phyloP scores from a whole-genome alignment of 345 rosid genomes.

The Sapria himalayana region DNA sequence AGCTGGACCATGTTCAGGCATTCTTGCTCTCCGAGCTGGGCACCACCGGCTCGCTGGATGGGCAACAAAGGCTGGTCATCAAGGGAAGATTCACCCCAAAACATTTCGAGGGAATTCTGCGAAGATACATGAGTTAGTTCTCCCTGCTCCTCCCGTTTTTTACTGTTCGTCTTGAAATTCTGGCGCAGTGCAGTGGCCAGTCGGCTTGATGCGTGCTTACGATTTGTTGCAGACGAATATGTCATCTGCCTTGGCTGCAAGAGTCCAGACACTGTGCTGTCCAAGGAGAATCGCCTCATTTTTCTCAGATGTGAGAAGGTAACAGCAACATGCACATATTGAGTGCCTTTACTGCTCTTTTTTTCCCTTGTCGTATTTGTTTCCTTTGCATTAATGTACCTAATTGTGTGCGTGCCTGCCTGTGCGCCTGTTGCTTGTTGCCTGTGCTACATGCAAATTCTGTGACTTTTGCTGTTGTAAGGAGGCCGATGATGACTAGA shows the following conservation, averaged over 20 bases:
- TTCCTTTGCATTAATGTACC: too few species aligned
- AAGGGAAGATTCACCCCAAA: slow-evolving; percentile 22
- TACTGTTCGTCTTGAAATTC: too few species aligned
- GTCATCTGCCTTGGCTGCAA: slow-evolving; percentile 26
- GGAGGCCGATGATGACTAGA: too few species aligned
- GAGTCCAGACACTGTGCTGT: slow-evolving; percentile 28
- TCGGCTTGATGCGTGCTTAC: background rate
- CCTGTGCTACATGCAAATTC: too few species aligned
- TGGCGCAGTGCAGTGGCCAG: too few species aligned
- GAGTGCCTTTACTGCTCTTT: too few species aligned
- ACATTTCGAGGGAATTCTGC: slow-evolving; percentile 22
- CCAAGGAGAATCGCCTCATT: slow-evolving; percentile 17
- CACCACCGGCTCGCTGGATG: slow-evolving; percentile 23
- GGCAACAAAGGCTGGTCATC: slow-evolving; percentile 21
- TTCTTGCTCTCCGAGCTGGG: slow-evolving; percentile 28
- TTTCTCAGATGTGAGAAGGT: slow-evolving; percentile 35
- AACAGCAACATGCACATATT: background rate
- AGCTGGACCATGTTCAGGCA: slow-evolving; percentile 24
- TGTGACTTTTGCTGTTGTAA: too few species aligned
- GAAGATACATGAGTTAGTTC: slow-evolving; percentile 19
- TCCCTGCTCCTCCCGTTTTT: too few species aligned
- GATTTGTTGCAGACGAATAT: slow-evolving; percentile 24
- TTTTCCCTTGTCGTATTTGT: too few species aligned
- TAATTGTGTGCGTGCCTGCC: too few species aligned
- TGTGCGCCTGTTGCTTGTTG: too few species aligned